Base-by-base conservation (phyloP, 306 rosid genomes). In the Trifolium subterraneum region DNA sequence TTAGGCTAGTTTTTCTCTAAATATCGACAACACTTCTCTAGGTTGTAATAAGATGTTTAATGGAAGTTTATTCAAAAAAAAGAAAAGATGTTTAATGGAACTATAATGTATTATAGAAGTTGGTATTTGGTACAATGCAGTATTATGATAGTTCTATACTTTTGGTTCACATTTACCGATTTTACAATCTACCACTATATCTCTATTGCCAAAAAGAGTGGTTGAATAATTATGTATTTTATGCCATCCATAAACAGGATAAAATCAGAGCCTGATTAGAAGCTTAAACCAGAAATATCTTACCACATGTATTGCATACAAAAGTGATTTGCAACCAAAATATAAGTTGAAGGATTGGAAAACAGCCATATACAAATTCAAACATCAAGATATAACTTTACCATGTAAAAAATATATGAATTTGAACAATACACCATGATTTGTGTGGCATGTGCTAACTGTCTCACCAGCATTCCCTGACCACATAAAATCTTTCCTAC, bases 361-460 rank as follows among this genome's bases (percentile, higher is more conserved):
- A 61, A n/a, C 20, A 55, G 4, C 35, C 60, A 67, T 68, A n/a
- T 79, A 84, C 77, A 83, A 50, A 73, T 66, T 69, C 72, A 79
- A 79, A 56, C 81, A 68, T 78, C 75, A 77, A 82, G 52, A 60
- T 75, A 74, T 70, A 33, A 70, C 80, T 70, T 63, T 73, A 77
- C 52, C 67, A 78, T 75, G 66, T 61, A 62, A 74, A 77, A 77
- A 67, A 70, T 12, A 67, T 45, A 90, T 51, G 68, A 64, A 81
- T 70, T 74, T 79, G 73, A 70, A 71, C 66, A 78, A 68, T 72
- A 75, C 86, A 81, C 41, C 67, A 41, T 68, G 79, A 81, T 58
- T 45, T 66, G 18, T 33, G 74, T 20, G 70, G 68, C 67, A 19
- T 56, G 82, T 45, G 72, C 81, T 52, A 50, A 64, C 74, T 66